phyloP scores from a whole-genome alignment of 331 rosid species.

The Rosa hybrid region DNA sequence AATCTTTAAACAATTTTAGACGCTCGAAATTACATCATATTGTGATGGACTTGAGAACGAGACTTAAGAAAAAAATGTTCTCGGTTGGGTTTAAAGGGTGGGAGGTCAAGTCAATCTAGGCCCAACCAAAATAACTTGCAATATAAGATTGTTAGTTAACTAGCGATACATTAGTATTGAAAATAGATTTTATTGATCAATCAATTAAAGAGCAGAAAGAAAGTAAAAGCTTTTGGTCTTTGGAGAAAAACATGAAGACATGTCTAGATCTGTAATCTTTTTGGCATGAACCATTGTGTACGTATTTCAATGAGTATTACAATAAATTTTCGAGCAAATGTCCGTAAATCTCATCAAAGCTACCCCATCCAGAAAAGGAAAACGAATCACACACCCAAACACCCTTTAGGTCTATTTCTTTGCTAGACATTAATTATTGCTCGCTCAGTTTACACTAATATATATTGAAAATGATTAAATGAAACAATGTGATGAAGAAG shows the following conservation, averaged over 20 bases:
- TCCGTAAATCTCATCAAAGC: slow-evolving; percentile 2
- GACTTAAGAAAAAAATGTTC: no score
- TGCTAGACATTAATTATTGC: slow-evolving; percentile 12
- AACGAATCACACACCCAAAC: not conserved
- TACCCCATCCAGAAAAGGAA: not conserved
- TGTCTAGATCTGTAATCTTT: not conserved
- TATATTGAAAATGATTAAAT: not conserved
- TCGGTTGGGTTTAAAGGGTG: no score
- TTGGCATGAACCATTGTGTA: not conserved
- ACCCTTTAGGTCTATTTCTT: not conserved
- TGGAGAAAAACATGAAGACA: not conserved
- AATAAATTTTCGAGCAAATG: not conserved
- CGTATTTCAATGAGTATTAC: not conserved
- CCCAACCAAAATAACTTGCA: no score
- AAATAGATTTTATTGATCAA: not conserved
- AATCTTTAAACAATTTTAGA: no score
- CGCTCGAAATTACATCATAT: no score
- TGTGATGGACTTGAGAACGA: no score
- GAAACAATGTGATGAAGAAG: not conserved
- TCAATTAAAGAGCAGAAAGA: not conserved
- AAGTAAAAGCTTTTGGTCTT: not conserved
- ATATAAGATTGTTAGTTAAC: no score
- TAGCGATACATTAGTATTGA: no score
- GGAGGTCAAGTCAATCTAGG: no score
- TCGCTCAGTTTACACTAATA: not conserved